Conservation (phyloP, 306 rosid genomes). For the Bauhinia variegata region DNA sequence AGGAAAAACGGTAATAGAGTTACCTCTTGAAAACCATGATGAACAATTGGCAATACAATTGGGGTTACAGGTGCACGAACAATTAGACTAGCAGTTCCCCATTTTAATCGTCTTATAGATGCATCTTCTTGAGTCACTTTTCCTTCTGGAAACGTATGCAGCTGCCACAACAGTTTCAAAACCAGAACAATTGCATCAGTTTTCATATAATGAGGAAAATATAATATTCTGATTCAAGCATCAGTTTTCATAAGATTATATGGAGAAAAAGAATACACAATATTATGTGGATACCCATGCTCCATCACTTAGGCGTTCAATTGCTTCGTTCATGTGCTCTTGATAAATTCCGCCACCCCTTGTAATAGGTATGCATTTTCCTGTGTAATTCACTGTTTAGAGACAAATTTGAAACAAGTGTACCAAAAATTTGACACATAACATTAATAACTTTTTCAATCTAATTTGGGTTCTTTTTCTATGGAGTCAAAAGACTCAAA, state of each 20-base stretch:
- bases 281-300: constrained; percentile 70
- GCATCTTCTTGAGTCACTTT: constrained; percentile 80
- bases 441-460: not conserved
- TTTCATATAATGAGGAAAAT: not conserved
- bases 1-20: not conserved
- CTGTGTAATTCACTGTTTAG: constrained; percentile 45
- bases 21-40: constrained; percentile 85
- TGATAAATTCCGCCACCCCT: constrained; percentile 95
- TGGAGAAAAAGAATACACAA: constrained; percentile 10
- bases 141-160: constrained; percentile 97
- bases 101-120: constrained; percentile 79
- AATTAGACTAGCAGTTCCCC: constrained; percentile 97
- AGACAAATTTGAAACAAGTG: constrained; percentile 14
- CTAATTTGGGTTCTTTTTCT: constrained; percentile 4
- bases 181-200: not conserved
- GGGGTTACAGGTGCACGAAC: constrained; percentile 81
- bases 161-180: constrained; percentile 46
- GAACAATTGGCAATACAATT: constrained; percentile 83
- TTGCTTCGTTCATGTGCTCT: constrained; percentile 87
- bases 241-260: constrained; percentile 18
- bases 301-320: constrained; percentile 70
- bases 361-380: constrained; percentile 92
- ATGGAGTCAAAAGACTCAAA: constrained; percentile 7
- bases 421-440: constrained; percentile 16
- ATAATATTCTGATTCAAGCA: too few relatives aligned